A percentile compares a stretch with the other conserved stretches of the same genome.
Evolutionary conservation across 805 yeast species (phyloP).

Genomic region (Metschnikowia continentalis): DNA sequence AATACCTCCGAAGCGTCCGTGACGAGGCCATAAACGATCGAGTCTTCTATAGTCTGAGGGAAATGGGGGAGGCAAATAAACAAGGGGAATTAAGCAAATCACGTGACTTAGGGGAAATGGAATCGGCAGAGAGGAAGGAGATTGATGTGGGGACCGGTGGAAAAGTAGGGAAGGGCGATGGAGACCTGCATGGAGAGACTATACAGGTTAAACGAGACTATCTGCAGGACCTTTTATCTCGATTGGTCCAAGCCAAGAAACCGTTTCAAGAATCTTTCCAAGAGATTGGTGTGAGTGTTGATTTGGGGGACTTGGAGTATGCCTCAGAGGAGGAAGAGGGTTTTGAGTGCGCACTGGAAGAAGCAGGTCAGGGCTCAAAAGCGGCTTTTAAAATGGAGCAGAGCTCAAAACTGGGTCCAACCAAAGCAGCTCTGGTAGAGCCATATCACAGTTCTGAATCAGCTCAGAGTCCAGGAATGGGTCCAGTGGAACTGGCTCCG

Average conservation of each 20-base stretch:
- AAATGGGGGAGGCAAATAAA: background rate
- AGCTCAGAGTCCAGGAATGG: too few species aligned
- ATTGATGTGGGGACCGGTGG: too few species aligned
- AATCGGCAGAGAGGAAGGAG: too few species aligned
- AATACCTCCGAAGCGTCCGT: slow-evolving; percentile 28
- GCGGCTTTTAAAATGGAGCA: background rate
- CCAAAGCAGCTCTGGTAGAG: too few species aligned
- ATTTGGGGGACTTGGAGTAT: background rate
- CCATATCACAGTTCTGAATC: too few species aligned
- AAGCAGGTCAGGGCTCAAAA: background rate
- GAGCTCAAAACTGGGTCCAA: background rate
- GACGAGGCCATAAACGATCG: slow-evolving; percentile 28
- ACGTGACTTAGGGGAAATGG: background rate
- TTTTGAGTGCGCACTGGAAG: background rate
- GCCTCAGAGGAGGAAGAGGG: background rate
- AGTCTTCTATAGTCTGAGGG: slow-evolving; percentile 10
- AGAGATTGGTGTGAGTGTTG: background rate
- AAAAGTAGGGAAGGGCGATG: too few species aligned
- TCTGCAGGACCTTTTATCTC: background rate
- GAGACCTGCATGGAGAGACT: too few species aligned
- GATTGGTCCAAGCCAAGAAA: background rate
- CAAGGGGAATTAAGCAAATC: background rate
- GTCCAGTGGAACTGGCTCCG: too few species aligned
- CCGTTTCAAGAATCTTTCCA: background rate
- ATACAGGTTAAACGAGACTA: too few species aligned